A percentile compares a stretch with the other conserved stretches of the same genome.
These are phyloP conservation scores for Quercus agrifolia DNA, from an alignment of 306 rosid genomes.

Conservation along the genomic window DNA sequence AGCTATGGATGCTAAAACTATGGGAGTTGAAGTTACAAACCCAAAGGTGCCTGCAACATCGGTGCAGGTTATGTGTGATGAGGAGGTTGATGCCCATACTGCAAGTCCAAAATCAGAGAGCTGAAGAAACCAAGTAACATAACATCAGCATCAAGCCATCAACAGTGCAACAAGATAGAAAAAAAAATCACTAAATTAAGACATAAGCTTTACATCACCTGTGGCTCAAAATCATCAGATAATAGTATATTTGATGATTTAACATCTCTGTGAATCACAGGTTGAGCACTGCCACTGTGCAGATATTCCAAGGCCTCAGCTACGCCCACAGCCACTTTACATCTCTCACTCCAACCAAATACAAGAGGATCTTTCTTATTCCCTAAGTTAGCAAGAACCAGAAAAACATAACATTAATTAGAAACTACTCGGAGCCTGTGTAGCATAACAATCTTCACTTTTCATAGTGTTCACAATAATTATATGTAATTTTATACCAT, in stretches of 20 bases:
- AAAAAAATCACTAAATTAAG: not conserved
- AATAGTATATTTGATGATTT: slow-evolving; percentile 83
- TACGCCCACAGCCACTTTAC: slow-evolving; percentile 79
- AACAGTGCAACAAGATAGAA: not conserved
- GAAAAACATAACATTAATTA: slow-evolving; percentile 12
- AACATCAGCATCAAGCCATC: slow-evolving; percentile 1
- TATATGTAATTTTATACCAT: slow-evolving; percentile 43
- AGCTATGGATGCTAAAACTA: not conserved
- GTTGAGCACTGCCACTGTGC: slow-evolving; percentile 55
- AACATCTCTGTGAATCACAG: slow-evolving; percentile 87
- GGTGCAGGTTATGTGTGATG: slow-evolving; percentile 78
- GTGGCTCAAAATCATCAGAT: slow-evolving; percentile 90
- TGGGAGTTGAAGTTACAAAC: slow-evolving; percentile 44
- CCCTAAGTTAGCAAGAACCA: slow-evolving; percentile 41
- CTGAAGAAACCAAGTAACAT: slow-evolving; percentile 41
- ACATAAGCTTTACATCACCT: slow-evolving; percentile 41
- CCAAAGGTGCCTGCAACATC: slow-evolving; percentile 99
- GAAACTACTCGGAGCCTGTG: not conserved
- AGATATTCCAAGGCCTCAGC: slow-evolving; percentile 92
- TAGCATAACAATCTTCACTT: not conserved
- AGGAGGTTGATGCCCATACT: slow-evolving; percentile 70
- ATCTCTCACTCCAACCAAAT: slow-evolving; percentile 91
- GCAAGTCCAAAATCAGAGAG: slow-evolving; percentile 98
- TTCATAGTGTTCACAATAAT: not conserved
- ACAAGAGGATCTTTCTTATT: slow-evolving; percentile 49